These are phyloP conservation scores for Plasmodium vinckei DNA, from an alignment of 169 alveolate genomes.

Conservation along the genomic window DNA sequence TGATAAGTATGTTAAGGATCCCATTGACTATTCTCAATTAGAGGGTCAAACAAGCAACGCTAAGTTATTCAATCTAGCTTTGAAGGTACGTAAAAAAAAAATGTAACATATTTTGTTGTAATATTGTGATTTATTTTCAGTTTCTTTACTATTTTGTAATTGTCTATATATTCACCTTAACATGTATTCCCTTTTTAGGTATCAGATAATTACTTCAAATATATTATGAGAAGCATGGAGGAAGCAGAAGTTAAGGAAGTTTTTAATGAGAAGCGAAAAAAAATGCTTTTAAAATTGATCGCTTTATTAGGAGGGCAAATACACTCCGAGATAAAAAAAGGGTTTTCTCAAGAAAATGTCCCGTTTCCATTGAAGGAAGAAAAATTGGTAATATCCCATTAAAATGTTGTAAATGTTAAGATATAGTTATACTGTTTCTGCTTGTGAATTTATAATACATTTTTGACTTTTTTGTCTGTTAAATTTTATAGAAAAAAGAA, in stretches of 20 bases:
- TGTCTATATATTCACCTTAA: too few relatives aligned
- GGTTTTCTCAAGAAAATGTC: constrained; percentile 28
- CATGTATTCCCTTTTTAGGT: constrained; percentile 7
- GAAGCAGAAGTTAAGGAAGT: constrained; percentile 71
- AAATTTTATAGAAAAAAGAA: constrained; percentile 28
- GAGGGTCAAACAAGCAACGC: constrained; percentile 40
- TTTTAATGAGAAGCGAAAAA: constrained; percentile 63
- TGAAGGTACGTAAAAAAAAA: constrained; percentile 26
- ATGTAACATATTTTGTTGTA: neutral
- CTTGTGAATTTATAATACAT: too few relatives aligned
- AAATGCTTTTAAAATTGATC: constrained; percentile 56
- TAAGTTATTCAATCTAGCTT: constrained; percentile 35
- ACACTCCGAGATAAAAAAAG: constrained; percentile 46
- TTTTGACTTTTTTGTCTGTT: too few relatives aligned
- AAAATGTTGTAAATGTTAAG: neutral
- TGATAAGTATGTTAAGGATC: constrained; percentile 47
- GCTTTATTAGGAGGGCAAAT: constrained; percentile 64
- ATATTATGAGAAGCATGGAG: constrained; percentile 54
- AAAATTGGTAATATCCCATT: constrained; percentile 15
- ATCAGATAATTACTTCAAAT: constrained; percentile 51
- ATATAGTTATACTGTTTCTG: too few relatives aligned
- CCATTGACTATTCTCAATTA: constrained; percentile 59
- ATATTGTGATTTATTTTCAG: neutral
- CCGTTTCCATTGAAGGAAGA: constrained; percentile 11
- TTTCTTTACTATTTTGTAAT: neutral